These are phyloP conservation scores for Solanum peruvianum DNA, from an alignment of 257 asterid genomes.

Conservation along the genomic window DNA sequence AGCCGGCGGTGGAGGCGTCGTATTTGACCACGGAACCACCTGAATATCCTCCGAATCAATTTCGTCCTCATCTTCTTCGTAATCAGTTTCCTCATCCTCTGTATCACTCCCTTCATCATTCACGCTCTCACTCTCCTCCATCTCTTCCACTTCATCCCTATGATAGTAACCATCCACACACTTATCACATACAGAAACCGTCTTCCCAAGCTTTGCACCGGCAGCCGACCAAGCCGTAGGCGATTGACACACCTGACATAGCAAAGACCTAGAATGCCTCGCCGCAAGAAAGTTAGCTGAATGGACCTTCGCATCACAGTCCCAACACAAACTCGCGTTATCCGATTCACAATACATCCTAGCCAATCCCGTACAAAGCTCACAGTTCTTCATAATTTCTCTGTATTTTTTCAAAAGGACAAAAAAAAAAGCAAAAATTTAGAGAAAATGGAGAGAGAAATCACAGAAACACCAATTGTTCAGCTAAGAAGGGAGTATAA, in stretches of 20 bases:
- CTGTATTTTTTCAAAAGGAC: background rate
- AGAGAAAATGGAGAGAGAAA: background rate
- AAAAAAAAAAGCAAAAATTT: background rate
- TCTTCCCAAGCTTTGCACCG: constrained; percentile 41
- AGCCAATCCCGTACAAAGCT: constrained; percentile 46
- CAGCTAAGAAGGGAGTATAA: background rate
- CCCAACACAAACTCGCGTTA: constrained; percentile 63
- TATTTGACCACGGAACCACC: constrained; percentile 37
- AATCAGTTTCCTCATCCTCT: constrained; percentile 5
- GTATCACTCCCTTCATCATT: background rate
- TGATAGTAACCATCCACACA: constrained; percentile 23
- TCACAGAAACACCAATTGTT: background rate
- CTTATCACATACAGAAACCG: constrained; percentile 36
- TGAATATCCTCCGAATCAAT: constrained; percentile 32
- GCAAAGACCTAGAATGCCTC: constrained; percentile 58
- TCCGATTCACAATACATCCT: constrained; percentile 65
- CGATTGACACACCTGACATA: constrained; percentile 53
- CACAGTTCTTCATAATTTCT: constrained; percentile 39
- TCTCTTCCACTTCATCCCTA: background rate
- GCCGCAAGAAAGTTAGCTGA: constrained; percentile 73
- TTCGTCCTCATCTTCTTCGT: background rate
- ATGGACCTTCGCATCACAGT: constrained; percentile 78
- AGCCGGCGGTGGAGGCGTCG: constrained; percentile 36
- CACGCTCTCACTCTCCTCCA: constrained; percentile 7
- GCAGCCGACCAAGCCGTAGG: constrained; percentile 63